Base-by-base conservation (phyloP, 2,329 filamentous ascomycete genomes). In the Botryosphaeria agaves region DNA sequence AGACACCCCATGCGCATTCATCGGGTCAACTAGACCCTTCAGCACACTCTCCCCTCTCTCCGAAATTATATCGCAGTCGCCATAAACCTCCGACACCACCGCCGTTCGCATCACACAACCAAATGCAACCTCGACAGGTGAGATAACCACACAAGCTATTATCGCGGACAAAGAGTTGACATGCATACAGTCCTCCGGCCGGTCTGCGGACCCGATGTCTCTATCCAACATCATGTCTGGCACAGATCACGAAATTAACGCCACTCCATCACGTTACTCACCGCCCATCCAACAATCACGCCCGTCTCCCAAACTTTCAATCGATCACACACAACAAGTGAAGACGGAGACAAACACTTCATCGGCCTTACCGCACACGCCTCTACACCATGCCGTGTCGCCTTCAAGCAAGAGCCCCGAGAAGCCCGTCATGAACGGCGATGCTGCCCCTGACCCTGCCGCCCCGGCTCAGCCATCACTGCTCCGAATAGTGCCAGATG, bases 161-260 rank as follows among this genome's bases (percentile, higher is more conserved):
- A n/a, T n/a, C n/a, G n/a, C n/a, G n/a, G n/a, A n/a, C n/a, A n/a
- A n/a, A n/a, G n/a, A n/a, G n/a, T n/a, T n/a, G n/a, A n/a, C n/a
- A n/a, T n/a, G n/a, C n/a, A n/a, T n/a, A 20, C 51, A 84, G 69
- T 78, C 77, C 29, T 70, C 78, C 2, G 73, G 71, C 41, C 74
- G 84, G 50, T 66, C 76, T 24, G 76, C 77, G 34, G 80, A 92
- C 49, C 79, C 85, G 31, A 94, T 94, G 85, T 89, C 85, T 4
- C 89, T 95, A 47, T 89, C 83, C 40, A 94, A 85, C 49, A 91
- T 95, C 35, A 74, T 95, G 26, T 87, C 83, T 3, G 84, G 72
- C 41, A 67, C 79, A 32, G 76, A 83, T 33, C 73, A 78, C 31
- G 64, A 70, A 11, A 53, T 51, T 29, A 46, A 38, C 23, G 59